These are phyloP conservation scores for Thielaviopsis punctulata DNA, from an alignment of 2,329 filamentous ascomycete genomes.

Conservation along the genomic window DNA sequence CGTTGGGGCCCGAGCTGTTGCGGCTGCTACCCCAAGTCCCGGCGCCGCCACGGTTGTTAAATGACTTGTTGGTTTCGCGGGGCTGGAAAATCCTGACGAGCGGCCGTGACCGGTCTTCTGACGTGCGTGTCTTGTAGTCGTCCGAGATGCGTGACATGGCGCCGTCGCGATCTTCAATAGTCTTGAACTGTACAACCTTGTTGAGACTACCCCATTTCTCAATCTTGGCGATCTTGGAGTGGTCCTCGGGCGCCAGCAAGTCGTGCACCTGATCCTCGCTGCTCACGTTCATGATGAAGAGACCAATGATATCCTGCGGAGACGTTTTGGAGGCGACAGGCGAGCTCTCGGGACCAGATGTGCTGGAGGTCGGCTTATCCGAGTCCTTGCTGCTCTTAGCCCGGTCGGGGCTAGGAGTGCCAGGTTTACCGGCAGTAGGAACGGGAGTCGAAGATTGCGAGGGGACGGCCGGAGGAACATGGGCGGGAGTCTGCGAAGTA, in stretches of 20 bases:
- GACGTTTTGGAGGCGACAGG: conserved; percentile 38
- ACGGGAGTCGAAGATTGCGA: conserved; percentile 25
- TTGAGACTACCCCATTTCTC: conserved; percentile 65
- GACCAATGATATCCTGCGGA: conserved; percentile 54
- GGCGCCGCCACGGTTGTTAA: conserved; percentile 43
- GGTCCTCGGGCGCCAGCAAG: conserved; percentile 70
- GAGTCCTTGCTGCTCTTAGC: conserved; percentile 31
- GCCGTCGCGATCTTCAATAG: conserved; percentile 58
- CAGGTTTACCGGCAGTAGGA: conserved; percentile 23
- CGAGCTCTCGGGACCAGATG: conserved; percentile 32
- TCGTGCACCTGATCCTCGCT: conserved; percentile 69
- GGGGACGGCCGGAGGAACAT: conserved; percentile 16
- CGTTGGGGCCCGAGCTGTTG: conserved; percentile 39
- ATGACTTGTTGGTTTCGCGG: conserved; percentile 35
- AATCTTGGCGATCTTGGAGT: conserved; percentile 59
- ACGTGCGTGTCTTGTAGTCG: conserved; percentile 56
- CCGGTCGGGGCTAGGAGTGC: conserved; percentile 33
- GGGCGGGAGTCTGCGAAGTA: conserved; percentile 18
- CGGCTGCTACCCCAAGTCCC: conserved; percentile 50
- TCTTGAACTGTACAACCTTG: conserved; percentile 76
- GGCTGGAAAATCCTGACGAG: conserved; percentile 72
- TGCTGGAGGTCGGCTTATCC: conserved; percentile 33
- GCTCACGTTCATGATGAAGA: conserved; percentile 79
- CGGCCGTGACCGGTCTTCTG: conserved; percentile 60
- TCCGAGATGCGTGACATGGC: conserved; percentile 59